Conservation (phyloP, 352 stramenopile genomes). For the Pythium phragmitis region DNA sequence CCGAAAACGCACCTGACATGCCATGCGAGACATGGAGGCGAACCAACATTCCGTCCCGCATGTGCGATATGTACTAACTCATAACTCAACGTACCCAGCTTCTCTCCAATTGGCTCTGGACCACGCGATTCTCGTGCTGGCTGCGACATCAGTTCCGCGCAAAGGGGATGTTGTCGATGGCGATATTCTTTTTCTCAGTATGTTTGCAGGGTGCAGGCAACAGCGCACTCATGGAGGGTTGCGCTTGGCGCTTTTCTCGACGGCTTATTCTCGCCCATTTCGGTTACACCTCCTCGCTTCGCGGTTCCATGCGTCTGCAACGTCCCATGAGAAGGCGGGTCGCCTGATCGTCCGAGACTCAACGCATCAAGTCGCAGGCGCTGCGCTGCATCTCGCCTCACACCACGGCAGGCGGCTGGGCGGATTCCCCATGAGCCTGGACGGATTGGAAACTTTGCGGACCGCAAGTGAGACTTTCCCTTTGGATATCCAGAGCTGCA, state of each 20-base stretch:
- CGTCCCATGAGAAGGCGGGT: background rate
- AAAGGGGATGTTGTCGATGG: background rate
- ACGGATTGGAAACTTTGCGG: too few species aligned
- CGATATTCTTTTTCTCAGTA: background rate
- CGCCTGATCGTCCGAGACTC: background rate
- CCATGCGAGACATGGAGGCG: constrained; percentile 1
- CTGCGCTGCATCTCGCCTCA: too few species aligned
- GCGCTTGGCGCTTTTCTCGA: background rate
- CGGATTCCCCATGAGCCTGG: too few species aligned
- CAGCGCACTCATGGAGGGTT: background rate
- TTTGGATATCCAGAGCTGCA: too few species aligned
- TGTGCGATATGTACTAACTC: background rate
- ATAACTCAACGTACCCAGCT: background rate
- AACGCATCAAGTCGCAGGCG: too few species aligned
- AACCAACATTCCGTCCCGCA: constrained; percentile 4
- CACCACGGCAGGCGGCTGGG: too few species aligned
- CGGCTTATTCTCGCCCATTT: background rate
- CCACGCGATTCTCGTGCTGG: background rate
- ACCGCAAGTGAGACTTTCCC: too few species aligned
- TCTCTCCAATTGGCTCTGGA: too few species aligned
- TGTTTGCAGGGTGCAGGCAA: constrained; percentile 1
- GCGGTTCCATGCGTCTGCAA: background rate
- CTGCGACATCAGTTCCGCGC: background rate
- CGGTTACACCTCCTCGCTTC: background rate
- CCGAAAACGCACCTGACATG: background rate